A percentile compares a stretch with the other conserved stretches of the same genome.
These are phyloP conservation scores for Penicillium coffeae DNA, from an alignment of 495 filamentous ascomycete species.

Conservation along the genomic window DNA sequence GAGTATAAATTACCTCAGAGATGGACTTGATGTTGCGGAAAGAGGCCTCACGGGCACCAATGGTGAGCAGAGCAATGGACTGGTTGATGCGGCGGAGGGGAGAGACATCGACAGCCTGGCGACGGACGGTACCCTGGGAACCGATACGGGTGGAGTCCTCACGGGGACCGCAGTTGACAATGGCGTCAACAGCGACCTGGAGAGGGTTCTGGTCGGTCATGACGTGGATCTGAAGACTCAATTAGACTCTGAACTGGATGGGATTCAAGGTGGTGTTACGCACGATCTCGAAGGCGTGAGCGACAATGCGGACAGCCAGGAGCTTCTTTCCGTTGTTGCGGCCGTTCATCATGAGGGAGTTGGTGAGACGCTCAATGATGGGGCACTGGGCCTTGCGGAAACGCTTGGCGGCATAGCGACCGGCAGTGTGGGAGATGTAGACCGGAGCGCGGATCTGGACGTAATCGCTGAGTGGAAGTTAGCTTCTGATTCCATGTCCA, in stretches of 20 bases:
- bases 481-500: slow-evolving; percentile 7
- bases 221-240: slow-evolving; percentile 79
- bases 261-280: slow-evolving; percentile 33
- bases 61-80: slow-evolving; percentile 59
- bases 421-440: slow-evolving; percentile 97
- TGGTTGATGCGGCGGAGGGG: slow-evolving; percentile 99
- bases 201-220: slow-evolving; percentile 99
- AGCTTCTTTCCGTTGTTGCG: slow-evolving; percentile 99
- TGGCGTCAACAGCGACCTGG: slow-evolving; percentile 98
- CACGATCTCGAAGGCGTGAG: slow-evolving; percentile 98
- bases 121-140: slow-evolving; percentile 97
- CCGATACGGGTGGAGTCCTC: slow-evolving; percentile 99
- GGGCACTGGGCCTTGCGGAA: slow-evolving; percentile 99
- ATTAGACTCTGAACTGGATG: not conserved
- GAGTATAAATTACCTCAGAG: not conserved
- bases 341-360: slow-evolving; percentile 99
- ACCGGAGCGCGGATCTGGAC: slow-evolving; percentile 98
- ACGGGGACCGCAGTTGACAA: slow-evolving; percentile 99
- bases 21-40: slow-evolving; percentile 56
- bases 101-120: slow-evolving; percentile 97
- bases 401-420: slow-evolving; percentile 97
- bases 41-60: slow-evolving; percentile 87
- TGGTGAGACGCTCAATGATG: slow-evolving; percentile 99
- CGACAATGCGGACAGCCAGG: slow-evolving; percentile 98
- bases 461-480: slow-evolving; percentile 71